A percentile compares a stretch with the other conserved stretches of the same genome.
These are phyloP conservation scores for Colletotrichum sp. DNA, from an alignment of 2,329 filamentous ascomycete genomes.

Conservation along the genomic window DNA sequence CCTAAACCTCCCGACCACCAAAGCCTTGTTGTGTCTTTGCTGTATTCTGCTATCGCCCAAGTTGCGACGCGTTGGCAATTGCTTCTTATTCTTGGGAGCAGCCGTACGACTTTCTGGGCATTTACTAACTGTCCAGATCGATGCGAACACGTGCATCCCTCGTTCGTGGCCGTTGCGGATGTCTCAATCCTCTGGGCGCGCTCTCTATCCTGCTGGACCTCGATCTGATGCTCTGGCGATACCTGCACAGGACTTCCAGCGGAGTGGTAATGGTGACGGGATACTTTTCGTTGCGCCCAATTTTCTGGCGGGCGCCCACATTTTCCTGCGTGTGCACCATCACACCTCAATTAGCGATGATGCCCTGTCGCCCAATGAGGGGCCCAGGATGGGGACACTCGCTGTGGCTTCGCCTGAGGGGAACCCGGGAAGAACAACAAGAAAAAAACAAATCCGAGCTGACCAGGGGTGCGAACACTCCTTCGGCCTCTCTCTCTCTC, in stretches of 20 bases:
- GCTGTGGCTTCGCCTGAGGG: not conserved
- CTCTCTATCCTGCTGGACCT: not conserved
- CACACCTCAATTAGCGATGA: constrained; percentile 1
- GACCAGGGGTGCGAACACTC: not conserved
- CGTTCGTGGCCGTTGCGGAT: not conserved
- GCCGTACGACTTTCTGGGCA: not conserved
- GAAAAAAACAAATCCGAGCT: not conserved
- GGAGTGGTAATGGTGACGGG: constrained; percentile 28
- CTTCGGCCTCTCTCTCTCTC: not conserved
- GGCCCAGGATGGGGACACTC: not conserved
- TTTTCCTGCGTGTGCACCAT: constrained; percentile 1
- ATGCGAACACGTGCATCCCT: not conserved
- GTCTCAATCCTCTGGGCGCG: not conserved
- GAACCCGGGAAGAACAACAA: not conserved
- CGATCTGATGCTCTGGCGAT: constrained; percentile 14
- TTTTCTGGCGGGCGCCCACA: constrained; percentile 10
- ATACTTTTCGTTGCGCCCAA: not conserved
- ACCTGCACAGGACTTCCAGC: constrained; percentile 23
- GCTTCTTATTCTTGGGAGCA: not conserved
- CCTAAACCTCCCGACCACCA: not conserved
- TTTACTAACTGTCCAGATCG: not conserved
- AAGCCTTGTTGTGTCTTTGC: not conserved
- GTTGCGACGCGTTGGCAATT: not conserved
- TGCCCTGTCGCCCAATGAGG: constrained; percentile 16
- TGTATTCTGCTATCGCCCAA: constrained; percentile 9